phyloP scores from a whole-genome alignment of 1,139 yeast species.

The Candida tropicalis region DNA sequence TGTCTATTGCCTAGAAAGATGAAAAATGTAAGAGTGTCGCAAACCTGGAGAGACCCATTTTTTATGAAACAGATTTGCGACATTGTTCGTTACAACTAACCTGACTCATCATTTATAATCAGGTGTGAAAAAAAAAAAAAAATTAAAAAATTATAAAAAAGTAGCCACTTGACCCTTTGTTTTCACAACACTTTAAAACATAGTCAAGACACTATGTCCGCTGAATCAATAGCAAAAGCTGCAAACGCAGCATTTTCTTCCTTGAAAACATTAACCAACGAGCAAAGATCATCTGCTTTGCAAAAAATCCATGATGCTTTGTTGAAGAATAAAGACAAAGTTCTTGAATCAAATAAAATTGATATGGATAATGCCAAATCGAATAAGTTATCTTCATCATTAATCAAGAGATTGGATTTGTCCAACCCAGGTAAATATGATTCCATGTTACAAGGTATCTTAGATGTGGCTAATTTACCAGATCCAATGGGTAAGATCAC shows the following conservation, averaged over 20 bases:
- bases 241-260: slow-evolving; percentile 81
- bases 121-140: neutral
- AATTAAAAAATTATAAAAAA: neutral
- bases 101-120: slow-evolving; percentile 3
- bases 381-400: slow-evolving; percentile 62
- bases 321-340: slow-evolving; percentile 54
- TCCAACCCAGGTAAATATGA: slow-evolving; percentile 84
- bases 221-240: slow-evolving; percentile 74
- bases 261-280: slow-evolving; percentile 74
- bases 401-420: slow-evolving; percentile 83
- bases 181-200: no score
- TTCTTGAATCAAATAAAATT: slow-evolving; percentile 68
- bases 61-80: neutral
- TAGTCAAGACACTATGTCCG: no score
- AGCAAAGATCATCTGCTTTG: slow-evolving; percentile 73
- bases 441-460: slow-evolving; percentile 89
- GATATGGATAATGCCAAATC: slow-evolving; percentile 74
- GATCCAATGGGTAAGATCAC: slow-evolving; percentile 92
- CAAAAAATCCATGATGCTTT: slow-evolving; percentile 72
- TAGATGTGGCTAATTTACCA: slow-evolving; percentile 83
- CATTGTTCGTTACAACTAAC: neutral
- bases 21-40: neutral
- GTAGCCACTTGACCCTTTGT: no score
- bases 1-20: slow-evolving; percentile 1
- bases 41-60: neutral